Percentiles rank a stretch among this genome's conserved stretches.
These are phyloP conservation scores for Anthostomella pinea DNA, from an alignment of 2,329 filamentous ascomycete species.

Conservation along the genomic window DNA sequence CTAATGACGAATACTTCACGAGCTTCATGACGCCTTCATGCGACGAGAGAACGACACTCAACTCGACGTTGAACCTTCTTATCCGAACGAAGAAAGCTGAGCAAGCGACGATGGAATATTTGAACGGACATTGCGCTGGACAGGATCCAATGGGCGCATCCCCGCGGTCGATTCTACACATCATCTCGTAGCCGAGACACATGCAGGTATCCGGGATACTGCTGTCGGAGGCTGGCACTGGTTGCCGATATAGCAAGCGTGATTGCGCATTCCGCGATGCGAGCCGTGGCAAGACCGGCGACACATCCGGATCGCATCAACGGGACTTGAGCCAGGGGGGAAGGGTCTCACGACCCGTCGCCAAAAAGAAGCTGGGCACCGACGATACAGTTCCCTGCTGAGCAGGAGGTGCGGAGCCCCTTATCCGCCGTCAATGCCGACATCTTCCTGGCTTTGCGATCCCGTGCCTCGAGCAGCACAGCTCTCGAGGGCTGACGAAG, in stretches of 20 bases:
- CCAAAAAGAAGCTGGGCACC: constrained; percentile 29
- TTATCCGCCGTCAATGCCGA: constrained; percentile 27
- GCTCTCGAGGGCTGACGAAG: constrained; percentile 23
- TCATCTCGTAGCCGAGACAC: constrained; percentile 24
- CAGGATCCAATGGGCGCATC: constrained; percentile 23
- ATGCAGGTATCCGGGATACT: constrained; percentile 26
- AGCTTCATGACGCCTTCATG: constrained; percentile 43
- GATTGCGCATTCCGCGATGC: constrained; percentile 18
- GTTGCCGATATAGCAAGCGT: constrained; percentile 28
- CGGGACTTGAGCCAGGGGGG: constrained; percentile 27
- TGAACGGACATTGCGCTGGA: constrained; percentile 24
- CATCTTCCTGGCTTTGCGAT: constrained; percentile 19
- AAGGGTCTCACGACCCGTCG: constrained; percentile 28
- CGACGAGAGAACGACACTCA: constrained; percentile 34
- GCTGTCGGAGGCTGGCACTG: constrained; percentile 28
- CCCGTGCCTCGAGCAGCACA: constrained; percentile 10
- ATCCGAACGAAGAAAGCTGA: constrained; percentile 26
- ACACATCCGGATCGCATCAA: constrained; percentile 18
- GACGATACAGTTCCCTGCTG: constrained; percentile 25
- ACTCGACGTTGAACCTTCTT: constrained; percentile 32
- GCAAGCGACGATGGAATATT: constrained; percentile 27
- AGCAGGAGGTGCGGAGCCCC: constrained; percentile 29
- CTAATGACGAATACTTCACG: constrained; percentile 31
- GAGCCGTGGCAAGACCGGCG: constrained; percentile 30
- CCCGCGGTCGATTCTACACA: constrained; percentile 25